A percentile compares a stretch with the other conserved stretches of the same genome.
phyloP scores from a whole-genome alignment of 1,284 basidiomycete genomes.

The Cystobasidiaceae sp. region DNA sequence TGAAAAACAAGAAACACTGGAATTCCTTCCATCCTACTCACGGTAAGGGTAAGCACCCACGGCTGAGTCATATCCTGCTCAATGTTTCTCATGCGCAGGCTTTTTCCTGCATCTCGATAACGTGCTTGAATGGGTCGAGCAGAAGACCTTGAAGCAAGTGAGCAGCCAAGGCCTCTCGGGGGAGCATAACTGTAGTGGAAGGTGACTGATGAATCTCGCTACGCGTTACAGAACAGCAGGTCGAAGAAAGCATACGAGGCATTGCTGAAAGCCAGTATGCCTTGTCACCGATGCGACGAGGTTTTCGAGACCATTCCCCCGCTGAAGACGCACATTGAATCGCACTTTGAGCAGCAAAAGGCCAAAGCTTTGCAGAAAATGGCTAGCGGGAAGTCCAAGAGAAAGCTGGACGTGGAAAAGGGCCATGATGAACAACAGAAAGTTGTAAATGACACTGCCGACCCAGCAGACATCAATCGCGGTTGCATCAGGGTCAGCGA shows the following conservation, averaged over 20 bases:
- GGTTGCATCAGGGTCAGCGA: no score
- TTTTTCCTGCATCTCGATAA: conserved; percentile 78
- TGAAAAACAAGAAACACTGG: conserved; percentile 88
- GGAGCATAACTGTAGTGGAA: neutral
- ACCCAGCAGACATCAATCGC: no score
- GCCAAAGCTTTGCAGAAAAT: neutral
- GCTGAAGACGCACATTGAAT: conserved; percentile 66
- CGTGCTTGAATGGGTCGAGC: conserved; percentile 68
- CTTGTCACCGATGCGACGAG: conserved; percentile 40
- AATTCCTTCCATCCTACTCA: conserved; percentile 81
- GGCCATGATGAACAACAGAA: no score
- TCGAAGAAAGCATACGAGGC: conserved; percentile 12
- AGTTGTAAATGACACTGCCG: no score
- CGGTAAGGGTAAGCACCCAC: neutral
- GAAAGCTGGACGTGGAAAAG: neutral
- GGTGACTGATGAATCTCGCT: neutral
- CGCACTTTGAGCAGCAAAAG: conserved; percentile 51
- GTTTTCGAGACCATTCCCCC: conserved; percentile 66
- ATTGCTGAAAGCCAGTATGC: conserved; percentile 3
- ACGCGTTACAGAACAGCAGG: conserved; percentile 5
- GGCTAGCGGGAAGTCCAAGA: no score
- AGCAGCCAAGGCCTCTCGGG: neutral
- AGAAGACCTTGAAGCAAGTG: conserved; percentile 49
- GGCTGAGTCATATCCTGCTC: neutral
- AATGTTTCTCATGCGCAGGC: conserved; percentile 50